Evolutionary conservation across 2,329 filamentous ascomycete species (phyloP), one percentile per base, ranked within the genome.

Genomic region (Coleophoma cylindrospora): DNA sequence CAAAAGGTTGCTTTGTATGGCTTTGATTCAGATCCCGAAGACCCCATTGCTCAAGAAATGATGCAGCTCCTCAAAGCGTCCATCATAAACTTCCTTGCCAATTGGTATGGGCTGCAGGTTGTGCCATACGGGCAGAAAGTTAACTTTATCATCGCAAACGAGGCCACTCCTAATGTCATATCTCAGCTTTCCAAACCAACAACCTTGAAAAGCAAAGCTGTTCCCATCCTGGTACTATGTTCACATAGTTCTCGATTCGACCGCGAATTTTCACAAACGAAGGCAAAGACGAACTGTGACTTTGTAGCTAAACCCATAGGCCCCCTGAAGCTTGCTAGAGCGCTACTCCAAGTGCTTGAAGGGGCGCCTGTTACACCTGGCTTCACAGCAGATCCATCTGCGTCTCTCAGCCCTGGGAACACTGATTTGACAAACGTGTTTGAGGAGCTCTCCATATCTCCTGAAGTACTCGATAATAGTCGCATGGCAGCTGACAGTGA

Each of bases 251-350:
- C 62, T 2, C 50, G 54, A 3, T 59, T 59, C 49, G 55, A 61
- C 22, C 59, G 58, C 4, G 48, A 44, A 4, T 34, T 53, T 2
- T 49, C 50, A 11, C 33, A 51, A 6, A 17, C 46, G 3, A 56
- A 56, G 4, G 40, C 50, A 1, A 50, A 54, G 21, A 50, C 50
- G n/a, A 62, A 63, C 21, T 40, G 65, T n/a, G 56, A 59, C 3
- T 64, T 57, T 46, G 56, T 64, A 17, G 61, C 58, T 1, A 66
- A 64, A 45, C 63, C 64, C 10, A 55, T 65, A 15, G 64, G 62
- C 0, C 64, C 64, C 3, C 45, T 64, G 12, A 66, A 66, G 48
- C 56, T 65, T 11, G 63, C 61, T 33, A 58, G 60, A 50, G 62
- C 62, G 3, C 54, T 66, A 13, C 52, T 52, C 6, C 57, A 61